Percentiles rank a stretch among this genome's conserved stretches.
Evolutionary conservation across 257 asterid species (phyloP).

Genomic region (Agastache rugosa): DNA sequence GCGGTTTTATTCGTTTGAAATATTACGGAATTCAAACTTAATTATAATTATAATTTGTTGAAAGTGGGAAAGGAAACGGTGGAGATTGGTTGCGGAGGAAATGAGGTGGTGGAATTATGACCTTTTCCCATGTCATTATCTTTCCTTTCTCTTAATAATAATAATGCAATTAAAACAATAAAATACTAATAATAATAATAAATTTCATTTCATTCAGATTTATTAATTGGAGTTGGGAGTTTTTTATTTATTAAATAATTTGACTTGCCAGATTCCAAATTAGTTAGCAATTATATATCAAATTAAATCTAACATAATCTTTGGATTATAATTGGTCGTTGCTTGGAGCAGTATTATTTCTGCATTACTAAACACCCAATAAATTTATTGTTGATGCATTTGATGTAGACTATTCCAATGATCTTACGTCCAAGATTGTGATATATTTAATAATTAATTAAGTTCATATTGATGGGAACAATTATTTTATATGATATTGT

Average conservation of each 20-base stretch:
- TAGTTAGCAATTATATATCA: background rate
- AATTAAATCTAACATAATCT: background rate
- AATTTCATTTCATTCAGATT: background rate
- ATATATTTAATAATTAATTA: background rate
- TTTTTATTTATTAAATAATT: background rate
- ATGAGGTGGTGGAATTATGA: conserved; percentile 36
- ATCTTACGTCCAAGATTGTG: background rate
- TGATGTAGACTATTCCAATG: background rate
- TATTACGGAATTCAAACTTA: conserved; percentile 15
- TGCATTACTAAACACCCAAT: too few relatives aligned
- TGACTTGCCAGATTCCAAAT: background rate
- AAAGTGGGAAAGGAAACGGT: conserved; percentile 29
- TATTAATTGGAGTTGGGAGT: background rate
- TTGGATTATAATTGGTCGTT: background rate
- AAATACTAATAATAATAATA: too few relatives aligned
- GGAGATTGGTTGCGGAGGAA: conserved; percentile 41
- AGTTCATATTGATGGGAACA: background rate
- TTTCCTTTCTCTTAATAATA: background rate
- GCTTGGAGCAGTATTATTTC: background rate
- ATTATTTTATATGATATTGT: background rate
- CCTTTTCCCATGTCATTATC: conserved; percentile 22
- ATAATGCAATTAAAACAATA: too few relatives aligned
- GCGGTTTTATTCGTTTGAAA: conserved; percentile 12
- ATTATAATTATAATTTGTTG: conserved; percentile 8
- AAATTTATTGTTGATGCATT: background rate